These are phyloP conservation scores for Rhodomyrtus tomentosa DNA, from an alignment of 345 rosid species.

Conservation along the genomic window DNA sequence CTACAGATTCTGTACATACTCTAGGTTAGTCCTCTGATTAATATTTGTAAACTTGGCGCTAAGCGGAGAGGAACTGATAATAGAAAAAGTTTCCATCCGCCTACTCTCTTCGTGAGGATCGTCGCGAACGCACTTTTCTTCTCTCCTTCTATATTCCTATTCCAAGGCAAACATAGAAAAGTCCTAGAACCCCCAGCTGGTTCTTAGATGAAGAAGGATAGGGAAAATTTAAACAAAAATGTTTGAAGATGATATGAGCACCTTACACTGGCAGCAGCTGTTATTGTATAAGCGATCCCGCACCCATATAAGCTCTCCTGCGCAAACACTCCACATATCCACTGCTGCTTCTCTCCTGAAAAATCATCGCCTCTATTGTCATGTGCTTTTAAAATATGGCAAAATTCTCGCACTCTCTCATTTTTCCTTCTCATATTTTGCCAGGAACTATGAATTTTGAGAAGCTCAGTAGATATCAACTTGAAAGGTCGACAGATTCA, in stretches of 20 bases:
- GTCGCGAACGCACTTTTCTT: neutral
- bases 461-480: neutral
- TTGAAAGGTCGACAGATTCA: neutral
- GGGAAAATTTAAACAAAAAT: neutral
- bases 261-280: slow-evolving; percentile 43
- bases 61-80: neutral
- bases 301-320: slow-evolving; percentile 29
- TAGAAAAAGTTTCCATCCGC: neutral
- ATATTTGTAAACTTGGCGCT: neutral
- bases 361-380: neutral
- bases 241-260: neutral
- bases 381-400: neutral
- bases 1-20: neutral
- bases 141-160: neutral
- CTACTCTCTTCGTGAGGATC: neutral
- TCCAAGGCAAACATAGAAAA: neutral
- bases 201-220: neutral
- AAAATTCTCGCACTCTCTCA: neutral
- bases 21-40: neutral
- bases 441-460: neutral
- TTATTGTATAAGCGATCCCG: slow-evolving; percentile 31
- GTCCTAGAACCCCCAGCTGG: neutral
- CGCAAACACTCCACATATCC: slow-evolving; percentile 20
- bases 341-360: slow-evolving; percentile 26
- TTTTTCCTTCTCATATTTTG: neutral